These are phyloP conservation scores for Voacanga thouarsii DNA, from an alignment of 257 asterid genomes.

Conservation along the genomic window DNA sequence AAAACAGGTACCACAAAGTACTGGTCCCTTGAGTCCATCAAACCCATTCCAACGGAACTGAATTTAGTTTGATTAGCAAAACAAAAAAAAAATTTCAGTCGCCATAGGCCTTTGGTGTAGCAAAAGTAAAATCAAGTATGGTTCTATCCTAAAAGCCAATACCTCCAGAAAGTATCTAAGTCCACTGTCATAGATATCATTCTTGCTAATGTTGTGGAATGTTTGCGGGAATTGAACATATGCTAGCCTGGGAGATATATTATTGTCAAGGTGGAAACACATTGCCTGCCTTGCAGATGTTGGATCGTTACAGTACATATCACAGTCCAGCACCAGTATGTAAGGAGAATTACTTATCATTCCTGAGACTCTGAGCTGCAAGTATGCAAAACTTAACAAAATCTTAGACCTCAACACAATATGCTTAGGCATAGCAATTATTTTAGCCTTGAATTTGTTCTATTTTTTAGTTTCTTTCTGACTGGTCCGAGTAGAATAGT, in stretches of 20 bases:
- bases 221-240: slow-evolving; percentile 72
- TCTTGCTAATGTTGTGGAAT: slow-evolving; percentile 43
- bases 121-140: too few relatives aligned
- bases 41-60: slow-evolving; percentile 48
- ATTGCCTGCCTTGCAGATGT: slow-evolving; percentile 52
- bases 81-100: not conserved
- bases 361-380: slow-evolving; percentile 71
- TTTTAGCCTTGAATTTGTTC: too few relatives aligned
- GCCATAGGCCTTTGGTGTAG: not conserved
- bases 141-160: not conserved
- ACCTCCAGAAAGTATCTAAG: slow-evolving; percentile 30
- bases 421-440: too few relatives aligned
- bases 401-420: not conserved
- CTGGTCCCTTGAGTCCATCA: slow-evolving; percentile 60
- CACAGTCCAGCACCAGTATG: slow-evolving; percentile 49
- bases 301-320: slow-evolving; percentile 45
- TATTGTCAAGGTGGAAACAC: slow-evolving; percentile 46
- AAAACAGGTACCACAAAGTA: slow-evolving; percentile 52
- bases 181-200: slow-evolving; percentile 50
- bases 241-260: slow-evolving; percentile 33
- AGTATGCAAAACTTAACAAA: not conserved
- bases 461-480: too few relatives aligned
- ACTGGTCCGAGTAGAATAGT: too few relatives aligned
- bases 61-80: not conserved
- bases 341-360: slow-evolving; percentile 69